Base-by-base conservation (phyloP, 2,329 filamentous ascomycete species). In the Cryphonectria parasitica region DNA sequence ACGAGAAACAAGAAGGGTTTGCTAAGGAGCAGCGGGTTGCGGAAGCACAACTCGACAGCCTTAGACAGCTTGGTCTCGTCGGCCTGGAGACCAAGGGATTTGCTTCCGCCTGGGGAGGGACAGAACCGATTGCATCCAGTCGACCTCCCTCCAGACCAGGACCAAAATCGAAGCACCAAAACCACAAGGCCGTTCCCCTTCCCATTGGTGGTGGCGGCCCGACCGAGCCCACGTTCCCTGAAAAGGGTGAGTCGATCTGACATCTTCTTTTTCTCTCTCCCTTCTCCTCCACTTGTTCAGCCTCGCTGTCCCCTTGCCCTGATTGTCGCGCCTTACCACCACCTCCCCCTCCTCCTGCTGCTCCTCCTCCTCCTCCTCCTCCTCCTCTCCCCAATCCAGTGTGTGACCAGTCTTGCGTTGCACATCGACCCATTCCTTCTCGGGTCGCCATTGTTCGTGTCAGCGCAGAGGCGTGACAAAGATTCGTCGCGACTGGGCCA, bases 31-130 rank as follows among this genome's bases (percentile, higher is more conserved):
- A 82, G 74, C 78, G 78, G 71, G 75, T 76, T 71, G 78, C 78
- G 73, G 79, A 81, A 71, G 74, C 76, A 72, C 80, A 80, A 74
- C 73, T 79, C 69, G 78, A 79, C 66, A 75, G 76, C 66, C 75
- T 83, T 65, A 78, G 78, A 72, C 82, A 83, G 34, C 76, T 82
- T 68, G 81, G 79, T 67, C 74, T 84, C 56, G 71, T 77, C 69
- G 71, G 76, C 58, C 75, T 75, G 56, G 74, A 77, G n/a, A 70
- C 64, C 31, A 73, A 72, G 54, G 70, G 72, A 69, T 74, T 75
- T 61, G 73, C 74, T 74, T 73, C 74, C 70, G 71, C 73, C 58
- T 76, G 76, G 76, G 75, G 76, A 75, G 71, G 74, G 70, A 66
- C 69, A 49, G 71, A 72, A 31, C 71, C 69, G 28, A 72, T 71